Evolutionary conservation across 2,329 filamentous ascomycete genomes (phyloP).

Genomic region (Fusarium sp.): DNA sequence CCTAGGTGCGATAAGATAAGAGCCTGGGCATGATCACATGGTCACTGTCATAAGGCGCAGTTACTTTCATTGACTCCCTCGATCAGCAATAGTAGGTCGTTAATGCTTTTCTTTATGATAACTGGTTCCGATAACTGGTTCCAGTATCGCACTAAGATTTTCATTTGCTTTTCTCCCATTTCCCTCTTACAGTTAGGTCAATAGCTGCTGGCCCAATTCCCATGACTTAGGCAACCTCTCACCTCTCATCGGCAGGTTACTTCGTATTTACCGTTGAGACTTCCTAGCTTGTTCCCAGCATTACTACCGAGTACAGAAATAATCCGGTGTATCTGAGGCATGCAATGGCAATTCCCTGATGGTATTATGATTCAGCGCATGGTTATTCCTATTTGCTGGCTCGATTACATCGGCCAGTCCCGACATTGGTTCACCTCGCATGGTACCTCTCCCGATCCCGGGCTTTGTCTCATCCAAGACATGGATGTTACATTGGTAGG

Average conservation of each 20-base stretch:
- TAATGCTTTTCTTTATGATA: no score
- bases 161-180: no score
- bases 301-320: not conserved
- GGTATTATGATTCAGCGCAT: not conserved
- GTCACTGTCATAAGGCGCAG: not conserved
- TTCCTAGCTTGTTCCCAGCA: not conserved
- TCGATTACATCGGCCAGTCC: not conserved
- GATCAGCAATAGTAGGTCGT: no score
- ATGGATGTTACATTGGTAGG: constrained; percentile 7
- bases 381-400: not conserved
- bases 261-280: not conserved
- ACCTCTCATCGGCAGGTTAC: not conserved
- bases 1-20: constrained; percentile 33
- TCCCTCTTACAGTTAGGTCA: no score
- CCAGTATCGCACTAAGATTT: no score
- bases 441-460: constrained; percentile 7
- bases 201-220: no score
- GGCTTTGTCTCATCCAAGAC: not conserved
- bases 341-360: not conserved
- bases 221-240: not conserved
- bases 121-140: no score
- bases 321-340: not conserved
- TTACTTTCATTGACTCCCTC: no score
- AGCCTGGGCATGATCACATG: constrained; percentile 6
- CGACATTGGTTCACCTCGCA: not conserved